phyloP scores from a whole-genome alignment of 2,329 filamentous ascomycete species.

The Cladosporium sp. region DNA sequence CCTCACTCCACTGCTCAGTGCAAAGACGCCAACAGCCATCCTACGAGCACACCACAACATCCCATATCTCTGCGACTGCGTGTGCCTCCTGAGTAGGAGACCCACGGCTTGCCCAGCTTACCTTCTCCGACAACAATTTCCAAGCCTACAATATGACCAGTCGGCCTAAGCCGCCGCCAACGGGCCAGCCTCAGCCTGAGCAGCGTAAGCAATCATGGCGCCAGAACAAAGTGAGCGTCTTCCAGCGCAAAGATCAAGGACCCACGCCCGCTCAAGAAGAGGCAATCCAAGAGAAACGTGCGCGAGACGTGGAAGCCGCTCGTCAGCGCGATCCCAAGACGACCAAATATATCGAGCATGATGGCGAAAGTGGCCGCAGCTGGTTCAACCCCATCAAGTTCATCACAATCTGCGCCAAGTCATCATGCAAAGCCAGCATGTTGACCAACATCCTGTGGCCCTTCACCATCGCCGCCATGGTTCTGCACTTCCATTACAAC shows the following conservation, averaged over 20 bases:
- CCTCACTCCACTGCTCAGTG: neutral
- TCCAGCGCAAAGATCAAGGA: slow-evolving; percentile 18
- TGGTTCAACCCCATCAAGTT: slow-evolving; percentile 50
- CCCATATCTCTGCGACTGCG: neutral
- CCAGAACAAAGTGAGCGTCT: slow-evolving; percentile 6
- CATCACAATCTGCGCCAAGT: slow-evolving; percentile 47
- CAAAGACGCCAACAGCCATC: neutral
- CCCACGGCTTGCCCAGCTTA: neutral
- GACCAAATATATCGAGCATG: slow-evolving; percentile 43
- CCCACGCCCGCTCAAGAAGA: slow-evolving; percentile 9
- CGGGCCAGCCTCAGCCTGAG: neutral
- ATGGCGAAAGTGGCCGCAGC: slow-evolving; percentile 51
- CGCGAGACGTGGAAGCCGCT: slow-evolving; percentile 10
- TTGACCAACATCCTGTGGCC: slow-evolving; percentile 55
- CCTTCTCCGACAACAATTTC: neutral
- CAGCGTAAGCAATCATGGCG: slow-evolving; percentile 12
- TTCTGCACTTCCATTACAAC: slow-evolving; percentile 49
- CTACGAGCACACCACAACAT: neutral
- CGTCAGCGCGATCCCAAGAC: neutral
- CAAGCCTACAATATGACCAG: slow-evolving; percentile 12
- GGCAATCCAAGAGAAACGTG: neutral
- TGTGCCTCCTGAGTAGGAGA: neutral
- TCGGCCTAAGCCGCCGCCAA: slow-evolving; percentile 8
- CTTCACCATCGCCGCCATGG: slow-evolving; percentile 50
- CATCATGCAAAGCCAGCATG: slow-evolving; percentile 49